Conservation (phyloP, 371 early-diverging fungal genomes). For the Paramicrosporidium saccamoebae region DNA sequence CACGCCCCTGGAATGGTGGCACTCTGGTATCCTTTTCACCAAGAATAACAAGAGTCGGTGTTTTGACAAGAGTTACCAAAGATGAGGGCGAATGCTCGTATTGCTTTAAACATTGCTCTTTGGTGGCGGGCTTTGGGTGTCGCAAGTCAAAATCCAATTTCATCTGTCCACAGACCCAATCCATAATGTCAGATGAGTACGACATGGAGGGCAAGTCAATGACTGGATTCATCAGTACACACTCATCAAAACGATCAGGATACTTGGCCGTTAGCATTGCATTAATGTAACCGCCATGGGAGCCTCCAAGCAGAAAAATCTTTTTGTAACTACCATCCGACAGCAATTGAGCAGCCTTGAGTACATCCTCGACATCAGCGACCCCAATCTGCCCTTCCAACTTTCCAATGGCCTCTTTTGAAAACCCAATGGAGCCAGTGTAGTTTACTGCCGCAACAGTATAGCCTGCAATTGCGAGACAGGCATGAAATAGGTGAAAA, state of each 20-base stretch:
- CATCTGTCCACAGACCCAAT: conserved; percentile 24
- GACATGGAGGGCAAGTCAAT: conserved; percentile 21
- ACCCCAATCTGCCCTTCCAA: conserved; percentile 23
- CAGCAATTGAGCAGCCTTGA: conserved; percentile 6
- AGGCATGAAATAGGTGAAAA: conserved; percentile 7
- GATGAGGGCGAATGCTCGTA: conserved; percentile 14
- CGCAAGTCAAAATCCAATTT: conserved; percentile 9
- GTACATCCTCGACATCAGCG: conserved; percentile 18
- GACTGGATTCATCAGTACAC: conserved; percentile 32
- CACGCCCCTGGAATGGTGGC: conserved; percentile 16
- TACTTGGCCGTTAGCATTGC: conserved; percentile 15
- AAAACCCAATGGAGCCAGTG: conserved; percentile 30
- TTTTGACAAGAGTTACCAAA: conserved; percentile 11
- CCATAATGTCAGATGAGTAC: conserved; percentile 18
- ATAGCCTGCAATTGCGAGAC: conserved; percentile 14
- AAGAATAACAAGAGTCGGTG: conserved; percentile 20
- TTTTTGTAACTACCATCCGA: conserved; percentile 9
- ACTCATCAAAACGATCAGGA: conserved; percentile 16
- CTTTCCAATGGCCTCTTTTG: conserved; percentile 15
- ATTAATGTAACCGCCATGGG: conserved; percentile 30
- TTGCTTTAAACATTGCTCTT: conserved; percentile 12
- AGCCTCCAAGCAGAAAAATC: conserved; percentile 19
- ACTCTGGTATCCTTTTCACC: conserved; percentile 27
- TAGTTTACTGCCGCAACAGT: conserved; percentile 22
- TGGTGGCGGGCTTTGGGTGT: conserved; percentile 8